Percentiles rank a stretch among this genome's conserved stretches.
These are phyloP conservation scores for Vitis vinifera DNA, from an alignment of 164 flowering plant species.

Conservation along the genomic window DNA sequence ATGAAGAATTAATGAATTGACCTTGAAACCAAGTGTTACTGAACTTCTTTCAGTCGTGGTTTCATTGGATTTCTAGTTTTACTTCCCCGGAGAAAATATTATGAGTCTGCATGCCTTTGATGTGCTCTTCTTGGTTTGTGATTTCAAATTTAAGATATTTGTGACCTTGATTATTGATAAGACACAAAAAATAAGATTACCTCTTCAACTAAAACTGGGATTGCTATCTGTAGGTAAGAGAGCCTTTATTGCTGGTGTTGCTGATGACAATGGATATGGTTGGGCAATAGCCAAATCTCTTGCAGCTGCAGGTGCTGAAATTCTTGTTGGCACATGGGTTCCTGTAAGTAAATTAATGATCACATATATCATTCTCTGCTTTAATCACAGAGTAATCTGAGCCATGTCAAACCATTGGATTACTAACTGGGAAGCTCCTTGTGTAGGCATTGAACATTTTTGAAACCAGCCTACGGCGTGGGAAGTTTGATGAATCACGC, in stretches of 20 bases:
- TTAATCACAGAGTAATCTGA: background rate
- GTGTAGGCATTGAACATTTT: conserved; percentile 86
- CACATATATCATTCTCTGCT: too few relatives aligned
- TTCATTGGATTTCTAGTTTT: too few relatives aligned
- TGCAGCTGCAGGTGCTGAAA: conserved; percentile 99
- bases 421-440: conserved; percentile 4
- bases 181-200: background rate
- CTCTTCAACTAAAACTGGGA: background rate
- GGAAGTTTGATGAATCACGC: conserved; percentile 93
- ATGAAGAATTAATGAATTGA: too few relatives aligned
- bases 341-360: conserved; percentile 61
- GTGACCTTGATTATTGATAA: background rate
- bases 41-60: too few relatives aligned
- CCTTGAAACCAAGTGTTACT: too few relatives aligned
- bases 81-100: too few relatives aligned
- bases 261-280: conserved; percentile 98
- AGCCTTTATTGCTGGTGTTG: conserved; percentile 95
- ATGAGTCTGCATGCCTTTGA: too few relatives aligned
- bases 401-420: background rate
- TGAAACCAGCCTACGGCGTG: conserved; percentile 88
- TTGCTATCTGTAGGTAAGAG: conserved; percentile 61
- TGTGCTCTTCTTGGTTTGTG: background rate
- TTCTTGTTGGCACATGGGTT: conserved; percentile 97
- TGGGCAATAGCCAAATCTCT: conserved; percentile 99
- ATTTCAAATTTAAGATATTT: background rate